Conservation (phyloP, 257 asterid species). For the Ajuga chamaepitys region DNA sequence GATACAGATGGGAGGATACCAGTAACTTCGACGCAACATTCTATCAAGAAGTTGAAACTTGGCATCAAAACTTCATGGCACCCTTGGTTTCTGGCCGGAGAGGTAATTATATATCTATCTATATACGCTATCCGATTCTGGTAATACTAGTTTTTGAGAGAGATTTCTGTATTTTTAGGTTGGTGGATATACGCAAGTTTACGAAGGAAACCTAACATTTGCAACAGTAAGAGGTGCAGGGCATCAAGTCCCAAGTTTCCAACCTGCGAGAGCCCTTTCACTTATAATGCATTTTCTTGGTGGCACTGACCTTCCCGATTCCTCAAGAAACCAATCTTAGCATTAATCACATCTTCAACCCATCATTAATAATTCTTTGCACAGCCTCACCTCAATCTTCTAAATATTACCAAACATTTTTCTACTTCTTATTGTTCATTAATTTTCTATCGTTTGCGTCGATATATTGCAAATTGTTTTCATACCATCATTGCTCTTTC, state of each 20-base stretch:
- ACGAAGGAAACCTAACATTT: slow-evolving; percentile 49
- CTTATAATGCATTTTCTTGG: slow-evolving; percentile 47
- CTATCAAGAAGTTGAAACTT: slow-evolving; percentile 47
- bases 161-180: slow-evolving; percentile 30
- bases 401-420: not conserved
- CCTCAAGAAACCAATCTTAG: too few relatives aligned
- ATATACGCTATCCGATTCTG: too few relatives aligned
- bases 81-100: slow-evolving; percentile 59
- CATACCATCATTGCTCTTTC: too few relatives aligned
- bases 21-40: slow-evolving; percentile 55
- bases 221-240: slow-evolving; percentile 79
- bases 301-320: slow-evolving; percentile 44
- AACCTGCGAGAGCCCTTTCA: slow-evolving; percentile 62
- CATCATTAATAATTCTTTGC: not conserved
- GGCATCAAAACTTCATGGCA: slow-evolving; percentile 40
- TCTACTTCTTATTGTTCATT: too few relatives aligned
- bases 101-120: slow-evolving; percentile 32
- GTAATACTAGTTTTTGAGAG: not conserved
- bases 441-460: too few relatives aligned
- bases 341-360: too few relatives aligned
- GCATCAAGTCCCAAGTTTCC: slow-evolving; percentile 78
- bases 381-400: not conserved
- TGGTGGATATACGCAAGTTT: slow-evolving; percentile 62
- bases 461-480: too few relatives aligned
- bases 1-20: slow-evolving; percentile 78